Base-by-base conservation (phyloP, 768 basidiomycete genomes). In the Boletellus ananas region DNA sequence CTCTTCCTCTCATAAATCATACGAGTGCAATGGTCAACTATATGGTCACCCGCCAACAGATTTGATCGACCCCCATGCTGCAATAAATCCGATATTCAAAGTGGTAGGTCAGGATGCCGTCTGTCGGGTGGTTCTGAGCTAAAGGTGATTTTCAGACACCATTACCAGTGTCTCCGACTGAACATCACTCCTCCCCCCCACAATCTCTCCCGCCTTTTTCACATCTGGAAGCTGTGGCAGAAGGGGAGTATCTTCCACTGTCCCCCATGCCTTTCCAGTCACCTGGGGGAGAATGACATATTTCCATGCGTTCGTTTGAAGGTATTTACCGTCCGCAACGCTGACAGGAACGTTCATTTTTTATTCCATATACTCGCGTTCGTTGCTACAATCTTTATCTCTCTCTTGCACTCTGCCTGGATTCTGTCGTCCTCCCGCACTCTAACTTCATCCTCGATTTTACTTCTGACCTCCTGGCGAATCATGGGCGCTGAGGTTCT, bases 11-110 rank as follows among this genome's bases (percentile, higher is more conserved):
- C 65, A 59, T 39, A 73, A 66, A 50, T 67, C 80, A 18, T 78
- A 74, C 59, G 83, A 85, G 49, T 67, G 76, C 58, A 72, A 77
- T 60, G 75, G 76, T 33, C 75, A 76, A 51, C 58, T 72, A 35
- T 71, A 73, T 55, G 78, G 78, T 41, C 78, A 80, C 59, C 81
- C 84, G 16, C 78, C 84, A 44, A 82, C 80, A 57, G 78, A 85
- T 33, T 76, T 76, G 41, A 69, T 77, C 46, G 79, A 79, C 14
- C 76, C 87, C 34, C 84, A 83, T 63, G 79, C 83, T 40, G 78
- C 76, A 31, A 87, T 90, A 62, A 90, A 92, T 67, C 87, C 90
- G 25, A 90, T 91, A 65, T 92, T 92, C 76, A 85, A 88, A 80
- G 89, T 92, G 74, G 90, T 91, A 72, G 75, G 90, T 81, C 17